phyloP scores from a whole-genome alignment of 345 rosid genomes.

The Erodium maritimum region DNA sequence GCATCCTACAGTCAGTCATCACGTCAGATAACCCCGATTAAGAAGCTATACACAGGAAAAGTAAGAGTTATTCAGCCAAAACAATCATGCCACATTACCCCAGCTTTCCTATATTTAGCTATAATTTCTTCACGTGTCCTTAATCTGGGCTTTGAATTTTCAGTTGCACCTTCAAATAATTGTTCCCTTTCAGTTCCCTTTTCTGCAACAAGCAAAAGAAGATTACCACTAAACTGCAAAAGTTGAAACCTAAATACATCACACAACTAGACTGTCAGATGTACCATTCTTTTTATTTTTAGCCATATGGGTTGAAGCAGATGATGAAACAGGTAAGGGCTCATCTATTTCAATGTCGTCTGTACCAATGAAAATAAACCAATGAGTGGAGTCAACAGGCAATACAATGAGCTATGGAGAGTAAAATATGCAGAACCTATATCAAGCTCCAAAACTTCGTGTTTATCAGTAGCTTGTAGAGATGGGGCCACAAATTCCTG shows the following conservation, averaged over 20 bases:
- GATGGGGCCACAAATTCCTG: not conserved
- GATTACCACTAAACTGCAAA: not conserved
- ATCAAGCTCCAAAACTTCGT: constrained; percentile 21
- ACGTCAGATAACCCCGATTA: constrained; percentile 3
- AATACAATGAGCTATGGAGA: constrained; percentile 2
- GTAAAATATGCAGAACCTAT: constrained; percentile 24
- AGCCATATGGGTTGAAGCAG: constrained; percentile 22
- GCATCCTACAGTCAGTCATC: constrained; percentile 25
- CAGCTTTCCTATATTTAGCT: constrained; percentile 67
- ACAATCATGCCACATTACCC: constrained; percentile 23
- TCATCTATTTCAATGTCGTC: constrained; percentile 51
- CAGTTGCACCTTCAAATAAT: constrained; percentile 25
- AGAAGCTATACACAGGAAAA: not conserved
- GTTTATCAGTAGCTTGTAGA: constrained; percentile 4
- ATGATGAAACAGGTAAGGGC: constrained; percentile 9
- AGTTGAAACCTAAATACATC: not conserved
- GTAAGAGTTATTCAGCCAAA: not conserved
- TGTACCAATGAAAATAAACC: constrained; percentile 16
- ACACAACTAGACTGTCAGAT: constrained; percentile 11
- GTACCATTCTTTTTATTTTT: constrained; percentile 14
- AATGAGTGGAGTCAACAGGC: not conserved
- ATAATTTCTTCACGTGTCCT: constrained; percentile 71
- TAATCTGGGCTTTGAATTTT: constrained; percentile 26
- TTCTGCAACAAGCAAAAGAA: constrained; percentile 12
- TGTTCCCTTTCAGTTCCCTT: constrained; percentile 33